Evolutionary conservation across 2,329 filamentous ascomycete genomes (phyloP), one percentile per base, ranked within the genome.

Genomic region (Aspergillus quadrilineatus): DNA sequence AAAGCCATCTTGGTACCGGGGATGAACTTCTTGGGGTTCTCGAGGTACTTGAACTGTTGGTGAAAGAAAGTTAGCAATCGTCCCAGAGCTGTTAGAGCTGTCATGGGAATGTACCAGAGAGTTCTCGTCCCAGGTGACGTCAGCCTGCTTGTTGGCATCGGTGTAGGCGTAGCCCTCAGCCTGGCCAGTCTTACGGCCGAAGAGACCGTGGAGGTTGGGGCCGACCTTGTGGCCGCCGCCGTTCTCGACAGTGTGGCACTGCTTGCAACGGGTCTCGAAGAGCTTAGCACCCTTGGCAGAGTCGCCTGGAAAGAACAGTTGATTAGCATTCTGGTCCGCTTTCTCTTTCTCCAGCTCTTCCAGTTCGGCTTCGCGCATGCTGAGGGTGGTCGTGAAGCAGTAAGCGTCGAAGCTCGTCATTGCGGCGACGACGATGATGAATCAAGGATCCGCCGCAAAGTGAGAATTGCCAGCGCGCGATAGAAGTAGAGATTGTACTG

Each of bases 21-120:
- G 66, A 99, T 97, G 87, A 92, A 99, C 86, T 97, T 97, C 89
- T 99, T 99, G 82, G 94, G 94, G 89, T 97, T 97, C 87, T 99
- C 94, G 73, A 99, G 92, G 88, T 99, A 99, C 67, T 88, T 85
- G 81, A 96, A 97, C 90, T 92, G 69, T 48, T 9, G 41, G 30
- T 15, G 30, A 17, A 49, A 32, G 10, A 48, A 34, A 41, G 41
- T 67, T 60, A 64, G 65, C 41, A 58, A 30, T 28, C 3, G 10
- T 9, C 34, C 37, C 22, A 17, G 42, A 15, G 7, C 6, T 7
- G 15, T 22, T 30, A 6, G 12, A 22, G 4, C 9, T 28, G 2
- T 34, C 10, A 45, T 9, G n/a, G 17, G 9, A 8, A 75, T 85
- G 58, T 85, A 93, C 89, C 71, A 99, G 85, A 79, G 90, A 89